Conservation (phyloP, 2,329 filamentous ascomycete species). For the Trichophyton equinum region DNA sequence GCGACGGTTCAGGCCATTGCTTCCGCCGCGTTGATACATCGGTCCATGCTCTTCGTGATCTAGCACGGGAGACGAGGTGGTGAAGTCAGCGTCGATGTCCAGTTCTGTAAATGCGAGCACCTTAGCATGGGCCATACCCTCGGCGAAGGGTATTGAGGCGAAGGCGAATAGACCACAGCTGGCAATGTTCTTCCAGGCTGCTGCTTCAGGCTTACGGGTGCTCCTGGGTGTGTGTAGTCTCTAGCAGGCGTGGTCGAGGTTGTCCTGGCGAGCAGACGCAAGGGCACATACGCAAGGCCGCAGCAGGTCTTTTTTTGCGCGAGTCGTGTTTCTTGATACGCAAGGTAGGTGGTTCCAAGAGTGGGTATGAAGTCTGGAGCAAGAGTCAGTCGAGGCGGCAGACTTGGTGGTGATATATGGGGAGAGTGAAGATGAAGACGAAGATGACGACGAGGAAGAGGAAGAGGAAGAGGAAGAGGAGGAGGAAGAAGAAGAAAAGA, state of each 20-base stretch:
- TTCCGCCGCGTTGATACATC: background rate
- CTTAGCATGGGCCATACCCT: conserved; percentile 12
- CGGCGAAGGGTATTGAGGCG: background rate
- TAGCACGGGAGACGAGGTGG: background rate
- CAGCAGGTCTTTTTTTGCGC: too few species aligned
- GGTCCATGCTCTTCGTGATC: conserved; percentile 2
- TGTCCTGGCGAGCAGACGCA: background rate
- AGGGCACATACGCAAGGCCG: background rate
- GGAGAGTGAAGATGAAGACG: background rate
- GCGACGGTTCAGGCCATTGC: background rate
- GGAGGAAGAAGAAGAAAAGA: background rate
- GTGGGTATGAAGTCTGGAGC: background rate
- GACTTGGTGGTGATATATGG: background rate
- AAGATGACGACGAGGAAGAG: too few species aligned
- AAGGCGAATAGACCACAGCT: too few species aligned
- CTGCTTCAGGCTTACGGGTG: background rate
- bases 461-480: background rate
- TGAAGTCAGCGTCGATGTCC: conserved; percentile 7
- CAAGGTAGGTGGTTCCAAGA: background rate
- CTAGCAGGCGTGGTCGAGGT: background rate
- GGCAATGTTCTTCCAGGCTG: background rate
- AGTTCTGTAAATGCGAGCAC: conserved; percentile 8
- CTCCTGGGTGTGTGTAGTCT: background rate
- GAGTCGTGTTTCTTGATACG: too few species aligned
- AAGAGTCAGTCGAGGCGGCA: background rate